Conservation (phyloP, 331 rosid species). For the Pyracantha coccinea region DNA sequence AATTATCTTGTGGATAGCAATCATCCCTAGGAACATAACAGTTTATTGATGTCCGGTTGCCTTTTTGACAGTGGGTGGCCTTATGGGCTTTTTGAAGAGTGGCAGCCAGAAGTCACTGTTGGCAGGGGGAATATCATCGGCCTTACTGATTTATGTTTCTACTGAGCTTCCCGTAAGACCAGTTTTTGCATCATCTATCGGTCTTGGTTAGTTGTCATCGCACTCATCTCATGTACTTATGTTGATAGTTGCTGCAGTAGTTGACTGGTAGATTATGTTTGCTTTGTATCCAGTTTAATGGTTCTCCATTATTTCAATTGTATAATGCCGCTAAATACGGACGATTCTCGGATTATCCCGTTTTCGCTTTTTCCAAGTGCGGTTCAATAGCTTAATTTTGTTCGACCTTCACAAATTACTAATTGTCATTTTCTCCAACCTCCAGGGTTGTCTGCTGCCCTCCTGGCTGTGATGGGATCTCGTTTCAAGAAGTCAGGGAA, state of each 20-base stretch:
- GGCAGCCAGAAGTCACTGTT: slow-evolving; percentile 90
- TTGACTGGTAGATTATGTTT: not conserved
- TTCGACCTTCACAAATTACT: slow-evolving; percentile 5
- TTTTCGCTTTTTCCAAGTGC: not conserved
- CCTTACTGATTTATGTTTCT: slow-evolving; percentile 47
- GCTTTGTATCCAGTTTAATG: not conserved
- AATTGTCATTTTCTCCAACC: not conserved
- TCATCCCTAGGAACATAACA: not conserved
- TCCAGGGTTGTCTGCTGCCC: slow-evolving; percentile 86
- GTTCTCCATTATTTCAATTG: not conserved
- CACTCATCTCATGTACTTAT: not conserved
- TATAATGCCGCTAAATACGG: not conserved
- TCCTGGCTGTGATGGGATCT: slow-evolving; percentile 86
- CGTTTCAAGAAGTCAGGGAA: slow-evolving; percentile 93
- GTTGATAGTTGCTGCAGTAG: not conserved
- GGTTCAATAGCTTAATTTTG: not conserved
- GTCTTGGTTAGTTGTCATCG: slow-evolving; percentile 65
- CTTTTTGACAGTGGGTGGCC: slow-evolving; percentile 66
- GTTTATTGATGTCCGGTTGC: not conserved
- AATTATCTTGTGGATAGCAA: not conserved
- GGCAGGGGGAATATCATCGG: slow-evolving; percentile 80
- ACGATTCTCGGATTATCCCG: not conserved
- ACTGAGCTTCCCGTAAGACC: slow-evolving; percentile 76
- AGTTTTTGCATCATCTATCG: slow-evolving; percentile 75
- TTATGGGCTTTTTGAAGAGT: slow-evolving; percentile 87